A percentile compares a stretch with the other conserved stretches of the same genome.
Conservation (phyloP, 129 eudicot species). For the Helichrysum umbraculigerum region DNA sequence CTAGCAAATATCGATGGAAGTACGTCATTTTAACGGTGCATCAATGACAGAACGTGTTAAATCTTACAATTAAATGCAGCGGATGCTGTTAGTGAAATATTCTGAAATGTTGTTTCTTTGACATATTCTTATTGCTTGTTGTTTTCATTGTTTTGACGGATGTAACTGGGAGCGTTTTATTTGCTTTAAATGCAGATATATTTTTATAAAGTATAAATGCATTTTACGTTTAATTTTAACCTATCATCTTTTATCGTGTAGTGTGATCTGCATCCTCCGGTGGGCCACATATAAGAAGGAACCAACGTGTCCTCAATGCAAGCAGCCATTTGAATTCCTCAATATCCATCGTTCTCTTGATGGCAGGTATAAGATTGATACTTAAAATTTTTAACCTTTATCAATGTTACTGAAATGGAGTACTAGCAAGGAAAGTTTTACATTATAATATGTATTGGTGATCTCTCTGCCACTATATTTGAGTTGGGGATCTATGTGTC, state of each 20-base stretch:
- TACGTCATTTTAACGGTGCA: not conserved
- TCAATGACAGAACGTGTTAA: not conserved
- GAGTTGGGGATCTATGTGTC: not conserved
- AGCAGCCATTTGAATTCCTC: slow-evolving; percentile 70
- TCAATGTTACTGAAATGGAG: not conserved
- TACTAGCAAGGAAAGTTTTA: not conserved
- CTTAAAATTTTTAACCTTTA: not conserved
- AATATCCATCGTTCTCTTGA: slow-evolving; percentile 76
- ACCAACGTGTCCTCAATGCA: slow-evolving; percentile 91
- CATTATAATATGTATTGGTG: not conserved
- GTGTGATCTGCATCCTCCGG: slow-evolving; percentile 79
- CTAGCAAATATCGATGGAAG: not conserved
- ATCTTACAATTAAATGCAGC: not conserved
- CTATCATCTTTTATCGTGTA: slow-evolving; percentile 18
- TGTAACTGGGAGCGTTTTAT: not conserved
- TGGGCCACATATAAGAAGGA: slow-evolving; percentile 86
- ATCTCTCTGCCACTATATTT: not conserved
- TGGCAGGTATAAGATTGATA: slow-evolving; percentile 58
- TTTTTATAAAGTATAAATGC: not conserved
- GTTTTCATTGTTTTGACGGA: not conserved
- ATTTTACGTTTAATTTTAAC: not conserved
- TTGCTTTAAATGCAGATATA: not conserved
- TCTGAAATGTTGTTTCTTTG: not conserved
- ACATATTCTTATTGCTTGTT: not conserved
- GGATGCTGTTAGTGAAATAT: not conserved